Percentiles rank a stretch among this genome's conserved stretches.
These are phyloP conservation scores for Filobasidium floriforme DNA, from an alignment of 768 basidiomycete genomes.

Conservation along the genomic window DNA sequence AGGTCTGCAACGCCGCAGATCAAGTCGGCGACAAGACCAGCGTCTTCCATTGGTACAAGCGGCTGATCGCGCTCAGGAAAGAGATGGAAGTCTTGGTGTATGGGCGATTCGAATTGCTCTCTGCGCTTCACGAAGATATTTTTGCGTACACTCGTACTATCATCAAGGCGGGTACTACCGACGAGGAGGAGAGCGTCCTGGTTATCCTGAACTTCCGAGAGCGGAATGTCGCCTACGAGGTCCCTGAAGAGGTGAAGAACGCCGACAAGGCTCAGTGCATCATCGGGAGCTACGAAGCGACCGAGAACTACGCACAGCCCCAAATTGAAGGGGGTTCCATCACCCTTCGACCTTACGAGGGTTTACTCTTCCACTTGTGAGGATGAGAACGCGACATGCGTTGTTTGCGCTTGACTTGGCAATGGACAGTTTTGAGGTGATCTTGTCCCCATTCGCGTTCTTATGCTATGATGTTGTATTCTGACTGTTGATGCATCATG, in stretches of 20 bases:
- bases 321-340: neutral
- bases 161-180: conserved; percentile 1
- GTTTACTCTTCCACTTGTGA: conserved; percentile 15
- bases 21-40: conserved; percentile 53
- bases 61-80: conserved; percentile 54
- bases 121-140: conserved; percentile 50
- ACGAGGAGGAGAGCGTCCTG: conserved; percentile 33
- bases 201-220: conserved; percentile 41
- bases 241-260: conserved; percentile 8
- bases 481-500: too few relatives aligned
- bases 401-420: too few relatives aligned
- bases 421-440: too few relatives aligned
- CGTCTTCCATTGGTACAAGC: conserved; percentile 59
- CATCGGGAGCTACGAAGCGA: conserved; percentile 7
- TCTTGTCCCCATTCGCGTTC: too few relatives aligned
- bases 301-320: neutral
- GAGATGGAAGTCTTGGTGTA: conserved; percentile 56
- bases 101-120: conserved; percentile 56
- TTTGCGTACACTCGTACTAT: conserved; percentile 51
- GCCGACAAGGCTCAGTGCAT: conserved; percentile 8
- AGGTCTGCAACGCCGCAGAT: conserved; percentile 53
- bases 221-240: conserved; percentile 1
- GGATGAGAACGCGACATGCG: neutral
- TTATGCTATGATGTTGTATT: too few relatives aligned
- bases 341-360: conserved; percentile 11